Percentiles rank a stretch among this genome's conserved stretches.
Conservation (phyloP, 352 stramenopile species). For the Phytophthora podocarpi region DNA sequence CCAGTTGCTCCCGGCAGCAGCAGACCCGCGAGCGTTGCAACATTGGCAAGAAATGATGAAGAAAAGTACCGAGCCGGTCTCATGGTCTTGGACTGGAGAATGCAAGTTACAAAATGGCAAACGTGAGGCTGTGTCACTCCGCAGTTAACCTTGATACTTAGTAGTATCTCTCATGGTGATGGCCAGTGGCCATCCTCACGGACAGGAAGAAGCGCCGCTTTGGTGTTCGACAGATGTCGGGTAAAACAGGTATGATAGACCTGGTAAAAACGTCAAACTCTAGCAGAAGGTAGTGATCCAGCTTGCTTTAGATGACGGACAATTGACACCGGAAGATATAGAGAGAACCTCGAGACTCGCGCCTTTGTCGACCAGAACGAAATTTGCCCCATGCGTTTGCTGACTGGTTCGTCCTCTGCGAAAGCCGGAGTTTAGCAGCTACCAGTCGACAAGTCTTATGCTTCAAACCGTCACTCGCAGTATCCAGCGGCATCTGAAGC, state of each 20-base stretch:
- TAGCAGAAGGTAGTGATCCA: conserved; percentile 1
- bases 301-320: background rate
- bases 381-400: conserved; percentile 4
- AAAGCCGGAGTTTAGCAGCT: conserved; percentile 26
- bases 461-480: conserved; percentile 2
- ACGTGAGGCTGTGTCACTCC: background rate
- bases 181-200: background rate
- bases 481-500: conserved; percentile 8
- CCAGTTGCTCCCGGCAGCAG: conserved; percentile 14
- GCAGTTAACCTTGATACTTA: background rate
- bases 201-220: conserved; percentile 15
- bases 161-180: too few relatives aligned
- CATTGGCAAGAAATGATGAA: background rate
- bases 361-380: conserved; percentile 30
- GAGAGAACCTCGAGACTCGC: conserved; percentile 4
- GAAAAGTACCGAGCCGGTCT: conserved; percentile 18
- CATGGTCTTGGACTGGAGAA: conserved; percentile 22
- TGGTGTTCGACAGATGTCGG: conserved; percentile 32
- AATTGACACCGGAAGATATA: background rate
- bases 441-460: conserved; percentile 13
- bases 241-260: conserved; percentile 2
- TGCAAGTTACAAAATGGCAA: conserved; percentile 25
- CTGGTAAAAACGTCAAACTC: conserved; percentile 9
- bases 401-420: conserved; percentile 11
- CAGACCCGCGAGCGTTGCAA: conserved; percentile 14